Base-by-base conservation (phyloP, 1,139 yeast species). In the Magnusiomyces sp. region DNA sequence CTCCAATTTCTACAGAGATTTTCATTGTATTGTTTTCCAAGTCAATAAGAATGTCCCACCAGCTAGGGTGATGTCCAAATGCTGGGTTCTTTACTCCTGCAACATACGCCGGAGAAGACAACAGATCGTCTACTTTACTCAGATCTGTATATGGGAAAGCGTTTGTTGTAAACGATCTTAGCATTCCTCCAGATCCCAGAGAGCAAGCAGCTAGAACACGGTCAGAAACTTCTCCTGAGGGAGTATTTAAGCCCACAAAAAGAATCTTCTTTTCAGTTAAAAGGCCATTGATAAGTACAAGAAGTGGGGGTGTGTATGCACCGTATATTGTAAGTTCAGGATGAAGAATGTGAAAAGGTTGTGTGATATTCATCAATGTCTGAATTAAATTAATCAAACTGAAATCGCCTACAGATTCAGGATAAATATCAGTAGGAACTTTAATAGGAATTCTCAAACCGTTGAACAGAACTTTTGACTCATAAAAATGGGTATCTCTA, bases 71-170 rank as follows among this genome's bases (percentile, higher is more conserved):
- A 47, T 62, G 62, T 55, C 77, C 79, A 67, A 80, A 80, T 50
- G 82, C 79, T 11, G 84, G 83, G 62, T 81, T 80, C 56, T 80
- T 79, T 46, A 82, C 81, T 10, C 86, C 86, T 3, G 85, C 86
- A 59, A 80, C 69, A 62, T 67, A 80, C 27, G 80, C 78, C 17
- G 72, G 74, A 53, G 80, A 75, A 52, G 71, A 67, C 53, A 76
- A 73, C 56, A 80, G 65, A 19, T 77, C 71, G 54, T 79, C 83
- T 27, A 78, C 76, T 56, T 80, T 79, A 36, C 81, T 76, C 27
- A 80, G 75, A 58, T 81, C 85, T 2, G 81, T 72, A 52, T 80
- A 77, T 1, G 86, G 86, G 60, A 79, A 80, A 4, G 81, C 71
- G 51, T 62, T 61, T 61, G 58, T 68, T 32, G 74, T 65, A 38